phyloP scores from a whole-genome alignment of 2,329 filamentous ascomycete species.

The Colletotrichum plurivorum region DNA sequence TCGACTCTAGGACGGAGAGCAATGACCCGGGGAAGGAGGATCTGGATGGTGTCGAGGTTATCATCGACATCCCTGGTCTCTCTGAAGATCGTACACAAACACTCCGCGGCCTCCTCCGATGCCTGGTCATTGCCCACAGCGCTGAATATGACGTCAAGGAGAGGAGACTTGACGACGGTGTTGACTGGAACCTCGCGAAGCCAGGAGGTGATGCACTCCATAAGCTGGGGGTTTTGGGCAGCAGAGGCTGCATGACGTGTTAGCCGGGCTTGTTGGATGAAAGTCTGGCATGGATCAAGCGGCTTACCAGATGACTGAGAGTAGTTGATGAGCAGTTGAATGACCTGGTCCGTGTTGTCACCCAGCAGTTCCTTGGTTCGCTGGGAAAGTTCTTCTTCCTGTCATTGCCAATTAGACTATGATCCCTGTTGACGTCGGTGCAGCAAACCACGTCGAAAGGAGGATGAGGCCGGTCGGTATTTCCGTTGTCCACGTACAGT shows the following conservation, averaged over 20 bases:
- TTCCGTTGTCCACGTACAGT: constrained; percentile 87
- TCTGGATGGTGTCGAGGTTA: constrained; percentile 83
- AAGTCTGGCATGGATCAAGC: neutral
- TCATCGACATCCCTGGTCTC: constrained; percentile 97
- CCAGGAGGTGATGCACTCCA: constrained; percentile 98
- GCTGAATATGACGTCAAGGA: constrained; percentile 85
- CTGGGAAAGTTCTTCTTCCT: constrained; percentile 94
- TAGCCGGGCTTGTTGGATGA: constrained; percentile 38
- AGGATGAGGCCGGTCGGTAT: constrained; percentile 57
- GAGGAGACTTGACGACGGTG: constrained; percentile 86
- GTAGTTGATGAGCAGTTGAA: constrained; percentile 90
- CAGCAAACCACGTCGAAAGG: constrained; percentile 51
- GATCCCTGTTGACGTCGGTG: constrained; percentile 54
- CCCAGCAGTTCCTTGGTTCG: constrained; percentile 92
- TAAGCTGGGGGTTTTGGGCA: constrained; percentile 87
- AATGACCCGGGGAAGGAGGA: constrained; percentile 85
- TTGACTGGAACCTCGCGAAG: constrained; percentile 90
- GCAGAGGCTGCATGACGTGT: constrained; percentile 71
- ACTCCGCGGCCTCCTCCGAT: constrained; percentile 91
- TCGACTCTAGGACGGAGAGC: constrained; percentile 82
- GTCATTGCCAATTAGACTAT: constrained; percentile 65
- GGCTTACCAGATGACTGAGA: constrained; percentile 88
- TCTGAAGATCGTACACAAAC: constrained; percentile 89
- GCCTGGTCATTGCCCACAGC: constrained; percentile 83
- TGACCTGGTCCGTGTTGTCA: constrained; percentile 90